These are phyloP conservation scores for Syzygium syzygioides DNA, from an alignment of 441 rosid genomes.

Conservation along the genomic window DNA sequence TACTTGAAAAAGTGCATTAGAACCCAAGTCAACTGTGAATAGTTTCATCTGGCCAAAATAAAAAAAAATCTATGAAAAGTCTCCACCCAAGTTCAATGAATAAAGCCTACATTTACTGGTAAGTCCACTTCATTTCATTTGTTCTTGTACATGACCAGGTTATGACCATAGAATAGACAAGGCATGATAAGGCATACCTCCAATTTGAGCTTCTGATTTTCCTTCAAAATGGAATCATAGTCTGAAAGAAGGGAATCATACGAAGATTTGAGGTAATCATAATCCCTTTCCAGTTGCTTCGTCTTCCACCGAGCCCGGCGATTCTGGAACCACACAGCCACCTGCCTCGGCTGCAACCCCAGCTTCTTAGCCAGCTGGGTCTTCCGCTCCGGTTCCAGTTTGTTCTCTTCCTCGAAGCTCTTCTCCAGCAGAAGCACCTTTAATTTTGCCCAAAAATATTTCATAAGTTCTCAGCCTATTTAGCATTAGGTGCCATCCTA, in stretches of 20 bases:
- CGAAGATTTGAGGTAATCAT: slow-evolving; percentile 53
- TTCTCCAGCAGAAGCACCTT: slow-evolving; percentile 74
- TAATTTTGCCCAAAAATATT: background rate
- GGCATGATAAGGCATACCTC: slow-evolving; percentile 33
- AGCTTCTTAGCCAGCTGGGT: slow-evolving; percentile 67
- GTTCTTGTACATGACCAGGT: background rate
- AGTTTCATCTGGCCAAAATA: background rate
- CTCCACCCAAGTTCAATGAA: background rate
- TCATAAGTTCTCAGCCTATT: background rate
- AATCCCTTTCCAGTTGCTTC: slow-evolving; percentile 69
- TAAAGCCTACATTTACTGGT: background rate
- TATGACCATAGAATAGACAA: background rate
- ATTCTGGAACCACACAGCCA: slow-evolving; percentile 81
- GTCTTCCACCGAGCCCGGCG: slow-evolving; percentile 80
- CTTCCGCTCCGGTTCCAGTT: slow-evolving; percentile 75
- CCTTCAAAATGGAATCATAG: slow-evolving; percentile 49
- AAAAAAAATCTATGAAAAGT: background rate
- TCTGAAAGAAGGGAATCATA: slow-evolving; percentile 60
- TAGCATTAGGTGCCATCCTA: background rate
- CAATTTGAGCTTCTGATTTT: slow-evolving; percentile 62
- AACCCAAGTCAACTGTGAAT: background rate
- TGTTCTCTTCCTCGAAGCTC: slow-evolving; percentile 75
- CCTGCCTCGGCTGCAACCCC: slow-evolving; percentile 75
- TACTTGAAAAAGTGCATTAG: background rate
- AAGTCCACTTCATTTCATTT: background rate